A percentile compares a stretch with the other conserved stretches of the same genome.
These are phyloP conservation scores for Lactifluus subvellereus DNA, from an alignment of 768 basidiomycete species.

Conservation along the genomic window DNA sequence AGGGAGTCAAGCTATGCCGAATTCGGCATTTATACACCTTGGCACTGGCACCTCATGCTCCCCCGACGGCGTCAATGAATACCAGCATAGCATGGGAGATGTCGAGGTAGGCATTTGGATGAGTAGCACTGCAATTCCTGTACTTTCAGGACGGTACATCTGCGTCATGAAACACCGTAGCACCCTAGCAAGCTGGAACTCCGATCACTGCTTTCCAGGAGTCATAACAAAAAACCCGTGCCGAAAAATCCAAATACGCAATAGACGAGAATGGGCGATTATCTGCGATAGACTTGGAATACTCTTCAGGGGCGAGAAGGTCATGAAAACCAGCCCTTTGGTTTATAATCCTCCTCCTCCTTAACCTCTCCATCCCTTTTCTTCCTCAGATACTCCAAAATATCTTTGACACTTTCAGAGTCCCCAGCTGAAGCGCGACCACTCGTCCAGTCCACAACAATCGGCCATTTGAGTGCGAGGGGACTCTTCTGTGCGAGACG, in stretches of 20 bases:
- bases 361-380: constrained; percentile 58
- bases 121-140: neutral
- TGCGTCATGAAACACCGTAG: neutral
- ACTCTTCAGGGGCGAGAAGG: neutral
- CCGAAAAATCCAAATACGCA: neutral
- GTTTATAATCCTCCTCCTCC: constrained; percentile 41
- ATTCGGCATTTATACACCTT: no score
- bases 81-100: no score
- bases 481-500: constrained; percentile 52
- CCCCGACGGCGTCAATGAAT: no score
- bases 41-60: no score
- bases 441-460: constrained; percentile 71
- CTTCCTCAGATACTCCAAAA: constrained; percentile 60
- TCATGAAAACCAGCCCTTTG: constrained; percentile 53
- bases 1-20: no score
- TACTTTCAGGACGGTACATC: neutral
- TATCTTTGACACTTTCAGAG: constrained; percentile 58
- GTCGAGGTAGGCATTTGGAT: no score
- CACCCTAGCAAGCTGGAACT: neutral
- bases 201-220: neutral
- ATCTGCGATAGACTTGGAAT: neutral
- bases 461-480: constrained; percentile 65
- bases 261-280: no score
- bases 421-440: constrained; percentile 63
- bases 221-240: neutral